These are phyloP conservation scores for Phoenix roebelenii DNA, from an alignment of 176 grass and related monocot species.

Conservation along the genomic window DNA sequence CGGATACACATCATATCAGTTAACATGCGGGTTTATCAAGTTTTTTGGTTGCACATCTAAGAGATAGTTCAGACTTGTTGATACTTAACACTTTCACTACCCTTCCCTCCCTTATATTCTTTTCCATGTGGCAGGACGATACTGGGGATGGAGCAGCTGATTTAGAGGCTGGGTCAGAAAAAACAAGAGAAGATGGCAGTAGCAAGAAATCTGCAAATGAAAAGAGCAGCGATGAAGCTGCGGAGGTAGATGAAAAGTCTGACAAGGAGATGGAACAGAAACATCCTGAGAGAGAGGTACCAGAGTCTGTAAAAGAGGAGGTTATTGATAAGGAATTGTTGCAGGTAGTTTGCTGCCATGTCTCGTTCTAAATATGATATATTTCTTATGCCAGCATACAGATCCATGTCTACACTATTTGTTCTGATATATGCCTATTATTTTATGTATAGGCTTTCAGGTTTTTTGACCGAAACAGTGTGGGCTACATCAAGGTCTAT, in stretches of 20 bases:
- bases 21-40: too few species aligned
- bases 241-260: slow-evolving; percentile 20
- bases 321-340: slow-evolving; percentile 80
- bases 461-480: slow-evolving; percentile 78
- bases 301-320: slow-evolving; percentile 41
- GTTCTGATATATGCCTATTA: neutral
- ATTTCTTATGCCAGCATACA: too few species aligned
- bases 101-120: neutral
- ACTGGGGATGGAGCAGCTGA: slow-evolving; percentile 20
- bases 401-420: too few species aligned
- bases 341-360: slow-evolving; percentile 36
- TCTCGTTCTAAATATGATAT: too few species aligned
- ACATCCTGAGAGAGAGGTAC: slow-evolving; percentile 18
- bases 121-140: slow-evolving; percentile 27
- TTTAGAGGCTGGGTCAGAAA: slow-evolving; percentile 23
- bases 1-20: too few species aligned
- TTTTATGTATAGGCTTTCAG: slow-evolving; percentile 73
- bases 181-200: slow-evolving; percentile 29
- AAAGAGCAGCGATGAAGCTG: neutral
- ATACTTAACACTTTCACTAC: neutral
- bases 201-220: slow-evolving; percentile 22
- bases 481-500: slow-evolving; percentile 69
- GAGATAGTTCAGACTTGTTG: too few species aligned
- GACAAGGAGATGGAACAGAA: slow-evolving; percentile 32
- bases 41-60: too few species aligned